Percentiles rank a stretch among this genome's conserved stretches.
Evolutionary conservation across 148 eudicot species (phyloP).

Genomic region (Beta vulgaris): DNA sequence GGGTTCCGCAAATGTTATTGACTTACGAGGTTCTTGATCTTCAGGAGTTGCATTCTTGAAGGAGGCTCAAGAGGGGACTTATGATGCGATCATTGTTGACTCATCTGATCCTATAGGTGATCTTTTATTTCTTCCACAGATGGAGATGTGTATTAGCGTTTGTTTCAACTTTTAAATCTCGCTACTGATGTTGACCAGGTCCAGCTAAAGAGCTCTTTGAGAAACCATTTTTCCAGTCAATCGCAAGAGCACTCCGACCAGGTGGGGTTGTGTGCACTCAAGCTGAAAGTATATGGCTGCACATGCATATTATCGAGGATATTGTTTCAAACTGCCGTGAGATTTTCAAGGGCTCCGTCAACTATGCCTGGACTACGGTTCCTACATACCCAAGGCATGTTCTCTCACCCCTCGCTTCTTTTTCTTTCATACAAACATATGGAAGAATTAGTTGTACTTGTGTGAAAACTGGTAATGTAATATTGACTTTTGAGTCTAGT

Average conservation of each 20-base stretch:
- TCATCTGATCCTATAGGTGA: constrained; percentile 97
- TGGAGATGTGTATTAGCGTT: neutral
- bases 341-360: constrained; percentile 88
- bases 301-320: constrained; percentile 96
- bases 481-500: neutral
- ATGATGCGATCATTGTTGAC: constrained; percentile 94
- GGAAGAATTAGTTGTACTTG: neutral
- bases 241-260: constrained; percentile 92
- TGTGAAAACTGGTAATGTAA: neutral
- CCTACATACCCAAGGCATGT: constrained; percentile 92
- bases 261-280: constrained; percentile 97
- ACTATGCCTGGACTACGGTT: constrained; percentile 97
- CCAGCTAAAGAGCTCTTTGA: constrained; percentile 95
- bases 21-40: neutral
- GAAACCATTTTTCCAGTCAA: constrained; percentile 83
- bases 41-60: constrained; percentile 93
- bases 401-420: neutral
- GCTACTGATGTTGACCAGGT: constrained; percentile 41
- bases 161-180: neutral
- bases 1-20: neutral
- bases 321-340: constrained; percentile 85
- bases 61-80: constrained; percentile 75
- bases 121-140: neutral
- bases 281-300: constrained; percentile 99
- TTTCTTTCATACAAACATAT: neutral